These are phyloP conservation scores for Rhodamnia argentea DNA, from an alignment of 345 rosid species.

Conservation along the genomic window DNA sequence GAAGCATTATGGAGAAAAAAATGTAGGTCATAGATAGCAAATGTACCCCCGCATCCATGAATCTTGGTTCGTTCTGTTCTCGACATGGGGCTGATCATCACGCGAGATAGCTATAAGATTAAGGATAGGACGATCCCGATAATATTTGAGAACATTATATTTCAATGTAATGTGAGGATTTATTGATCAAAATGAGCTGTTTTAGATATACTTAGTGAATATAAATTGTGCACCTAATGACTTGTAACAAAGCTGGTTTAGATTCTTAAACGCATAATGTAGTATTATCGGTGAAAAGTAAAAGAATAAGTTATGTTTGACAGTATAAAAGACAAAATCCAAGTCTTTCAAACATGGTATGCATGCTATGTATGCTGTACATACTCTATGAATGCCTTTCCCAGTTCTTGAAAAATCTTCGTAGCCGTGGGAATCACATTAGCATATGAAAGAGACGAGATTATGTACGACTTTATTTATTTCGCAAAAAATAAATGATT, in stretches of 20 bases:
- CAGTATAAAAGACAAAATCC: too few relatives aligned
- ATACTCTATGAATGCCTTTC: not conserved
- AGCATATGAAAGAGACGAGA: not conserved
- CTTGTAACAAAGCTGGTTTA: too few relatives aligned
- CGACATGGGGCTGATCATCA: not conserved
- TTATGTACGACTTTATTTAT: not conserved
- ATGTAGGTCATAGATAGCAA: not conserved
- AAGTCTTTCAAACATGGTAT: too few relatives aligned
- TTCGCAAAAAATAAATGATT: not conserved
- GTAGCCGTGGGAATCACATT: not conserved
- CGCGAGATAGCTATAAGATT: not conserved
- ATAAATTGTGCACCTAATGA: too few relatives aligned
- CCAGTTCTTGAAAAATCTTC: not conserved
- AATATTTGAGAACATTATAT: not conserved
- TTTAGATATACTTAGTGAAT: not conserved
- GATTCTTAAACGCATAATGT: too few relatives aligned
- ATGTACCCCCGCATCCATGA: not conserved
- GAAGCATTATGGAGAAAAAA: too few relatives aligned
- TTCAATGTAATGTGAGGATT: accelerated
- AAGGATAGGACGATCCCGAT: not conserved
- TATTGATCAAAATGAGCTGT: not conserved
- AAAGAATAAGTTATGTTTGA: too few relatives aligned
- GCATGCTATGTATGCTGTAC: too few relatives aligned
- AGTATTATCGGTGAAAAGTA: too few relatives aligned
- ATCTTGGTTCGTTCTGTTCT: not conserved